Evolutionary conservation across 768 basidiomycete species (phyloP), one percentile per base, ranked within the genome.

Genomic region (Boletus rex-veris): DNA sequence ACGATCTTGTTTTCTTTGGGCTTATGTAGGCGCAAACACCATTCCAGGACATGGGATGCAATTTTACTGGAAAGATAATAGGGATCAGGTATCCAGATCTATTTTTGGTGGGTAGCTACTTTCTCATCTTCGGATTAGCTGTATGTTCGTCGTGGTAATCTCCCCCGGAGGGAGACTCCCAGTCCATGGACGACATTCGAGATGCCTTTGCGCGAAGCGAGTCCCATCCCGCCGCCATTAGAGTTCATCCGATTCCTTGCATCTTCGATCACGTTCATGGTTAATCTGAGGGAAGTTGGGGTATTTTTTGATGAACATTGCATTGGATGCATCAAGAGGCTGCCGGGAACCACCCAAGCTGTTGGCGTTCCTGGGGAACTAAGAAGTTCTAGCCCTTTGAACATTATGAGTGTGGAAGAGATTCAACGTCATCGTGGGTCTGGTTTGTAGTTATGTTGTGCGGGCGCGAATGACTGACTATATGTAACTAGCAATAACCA

Each of bases 251-350:
- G 88, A n/a, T 97, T 98, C 69, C 78, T 98, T n/a, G 79, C 86
- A 30, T 92, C 92, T 3, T 90, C 89, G 1, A 84, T 98, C 47
- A 92, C 92, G 0, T 98, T 98, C 73, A 97, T 96, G 87, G 74
- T 79, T 3, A 77, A 84, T 55, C 77, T 98, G 5, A 73, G 74
- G 14, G 78, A 85, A 64, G 82, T 98, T 46, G 83, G 80, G 57
- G 80, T 98, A 21, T 91, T 80, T 66, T 80, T 96, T 36, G 85
- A 97, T 61, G 84, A 85, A 57, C 80, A 84, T 61, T 75, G 83
- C 30, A 74, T 93, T 2, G 81, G 82, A 11, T 76, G 74, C 30
- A 66, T 94, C 42, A 77, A 75, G 73, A 55, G 14, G 33, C 14
- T 14, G 33, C 14, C 33, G 10, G 12, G 33, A 6, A 14, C 4